Percentiles rank a stretch among this genome's conserved stretches.
Evolutionary conservation across 257 asterid genomes (phyloP).

Genomic region (Linaria vulgaris): DNA sequence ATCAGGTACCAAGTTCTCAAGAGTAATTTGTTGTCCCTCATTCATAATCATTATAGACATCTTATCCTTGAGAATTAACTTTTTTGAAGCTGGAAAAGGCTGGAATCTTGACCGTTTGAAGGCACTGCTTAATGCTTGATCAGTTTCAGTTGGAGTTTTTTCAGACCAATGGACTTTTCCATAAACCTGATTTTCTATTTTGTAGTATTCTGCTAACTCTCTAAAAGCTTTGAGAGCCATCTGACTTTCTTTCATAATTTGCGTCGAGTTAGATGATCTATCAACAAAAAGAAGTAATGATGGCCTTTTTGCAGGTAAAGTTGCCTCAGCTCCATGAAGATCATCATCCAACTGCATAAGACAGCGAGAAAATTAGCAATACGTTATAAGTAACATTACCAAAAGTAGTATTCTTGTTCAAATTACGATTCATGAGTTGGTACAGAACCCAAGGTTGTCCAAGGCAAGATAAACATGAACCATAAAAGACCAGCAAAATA

Average conservation of each 20-base stretch:
- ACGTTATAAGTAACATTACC: not conserved
- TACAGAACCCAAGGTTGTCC: not conserved
- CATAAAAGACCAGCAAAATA: not conserved
- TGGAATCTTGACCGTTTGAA: slow-evolving; percentile 46
- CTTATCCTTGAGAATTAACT: slow-evolving; percentile 52
- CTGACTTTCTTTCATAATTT: slow-evolving; percentile 61
- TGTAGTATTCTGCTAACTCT: slow-evolving; percentile 58
- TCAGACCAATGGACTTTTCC: slow-evolving; percentile 40
- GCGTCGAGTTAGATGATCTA: slow-evolving; percentile 64
- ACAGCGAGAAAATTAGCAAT: slow-evolving; percentile 23
- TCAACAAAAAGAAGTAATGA: slow-evolving; percentile 86
- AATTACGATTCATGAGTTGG: not conserved
- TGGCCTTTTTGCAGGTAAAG: slow-evolving; percentile 67
- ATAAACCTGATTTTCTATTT: slow-evolving; percentile 35
- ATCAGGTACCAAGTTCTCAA: slow-evolving; percentile 59
- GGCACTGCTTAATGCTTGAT: slow-evolving; percentile 39
- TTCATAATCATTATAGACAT: slow-evolving; percentile 60
- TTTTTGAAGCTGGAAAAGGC: slow-evolving; percentile 46
- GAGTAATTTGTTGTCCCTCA: slow-evolving; percentile 64
- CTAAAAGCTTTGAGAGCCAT: slow-evolving; percentile 70
- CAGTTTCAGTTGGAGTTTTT: slow-evolving; percentile 31
- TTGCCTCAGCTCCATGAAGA: slow-evolving; percentile 47
- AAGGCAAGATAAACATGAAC: not conserved
- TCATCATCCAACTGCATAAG: slow-evolving; percentile 68
- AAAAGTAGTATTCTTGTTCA: not conserved